Evolutionary conservation across 768 basidiomycete genomes (phyloP).

Genomic region (Kwoniella newhampshirensis): DNA sequence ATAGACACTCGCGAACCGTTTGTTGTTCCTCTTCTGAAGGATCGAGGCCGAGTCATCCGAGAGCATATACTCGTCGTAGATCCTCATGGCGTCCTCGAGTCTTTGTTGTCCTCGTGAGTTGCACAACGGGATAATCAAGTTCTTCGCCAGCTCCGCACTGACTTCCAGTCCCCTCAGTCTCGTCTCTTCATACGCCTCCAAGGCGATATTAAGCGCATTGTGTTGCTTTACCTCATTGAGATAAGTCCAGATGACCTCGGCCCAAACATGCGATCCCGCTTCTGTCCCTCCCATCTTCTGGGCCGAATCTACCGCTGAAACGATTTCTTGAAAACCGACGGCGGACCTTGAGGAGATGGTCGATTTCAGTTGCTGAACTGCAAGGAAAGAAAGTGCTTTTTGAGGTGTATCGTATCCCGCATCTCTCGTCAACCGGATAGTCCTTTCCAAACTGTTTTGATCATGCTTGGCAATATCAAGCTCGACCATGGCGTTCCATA

Average conservation of each 20-base stretch:
- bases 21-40: neutral
- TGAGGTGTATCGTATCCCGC: constrained; percentile 16
- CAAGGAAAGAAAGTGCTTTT: constrained; percentile 14
- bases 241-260: constrained; percentile 15
- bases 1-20: constrained; percentile 12
- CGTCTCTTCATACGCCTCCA: constrained; percentile 22
- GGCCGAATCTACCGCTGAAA: constrained; percentile 17
- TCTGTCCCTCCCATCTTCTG: constrained; percentile 10
- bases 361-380: constrained; percentile 2
- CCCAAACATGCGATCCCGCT: constrained; percentile 20
- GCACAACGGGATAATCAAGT: constrained; percentile 30
- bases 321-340: constrained; percentile 13
- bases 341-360: neutral
- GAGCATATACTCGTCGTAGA: constrained; percentile 25
- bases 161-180: constrained; percentile 19
- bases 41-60: neutral
- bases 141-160: constrained; percentile 17
- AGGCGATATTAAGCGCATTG: constrained; percentile 13
- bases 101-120: constrained; percentile 3
- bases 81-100: constrained; percentile 17
- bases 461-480: constrained; percentile 16
- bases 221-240: constrained; percentile 7
- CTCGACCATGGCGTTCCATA: constrained; percentile 34
- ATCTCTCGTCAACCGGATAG: constrained; percentile 19
- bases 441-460: constrained; percentile 4